Conservation (phyloP, 2,329 filamentous ascomycete species). For the Scedosporium boydii region DNA sequence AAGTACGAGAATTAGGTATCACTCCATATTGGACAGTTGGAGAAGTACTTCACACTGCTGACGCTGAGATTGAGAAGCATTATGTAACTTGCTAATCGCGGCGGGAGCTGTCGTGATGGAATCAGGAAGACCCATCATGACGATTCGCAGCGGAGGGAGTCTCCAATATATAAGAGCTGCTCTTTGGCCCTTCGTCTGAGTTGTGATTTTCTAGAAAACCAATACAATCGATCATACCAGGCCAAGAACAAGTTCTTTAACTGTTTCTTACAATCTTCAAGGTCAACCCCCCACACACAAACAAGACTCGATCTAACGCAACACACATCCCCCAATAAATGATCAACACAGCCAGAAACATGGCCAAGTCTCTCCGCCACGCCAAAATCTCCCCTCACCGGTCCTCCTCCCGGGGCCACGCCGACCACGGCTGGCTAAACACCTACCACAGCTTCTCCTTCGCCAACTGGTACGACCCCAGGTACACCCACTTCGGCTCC, state of each 20-base stretch:
- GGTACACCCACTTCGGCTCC: slow-evolving; percentile 60
- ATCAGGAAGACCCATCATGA: background rate
- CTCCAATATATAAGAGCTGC: background rate
- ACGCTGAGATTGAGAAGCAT: background rate
- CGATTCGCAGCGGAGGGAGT: background rate
- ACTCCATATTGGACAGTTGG: background rate
- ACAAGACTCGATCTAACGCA: background rate
- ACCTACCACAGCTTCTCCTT: slow-evolving; percentile 83
- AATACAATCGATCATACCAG: background rate
- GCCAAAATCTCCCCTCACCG: slow-evolving; percentile 67
- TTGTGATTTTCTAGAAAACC: background rate
- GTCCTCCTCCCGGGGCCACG: slow-evolving; percentile 63
- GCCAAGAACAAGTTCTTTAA: background rate
- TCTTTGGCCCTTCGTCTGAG: background rate
- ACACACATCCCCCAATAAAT: background rate
- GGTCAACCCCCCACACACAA: background rate
- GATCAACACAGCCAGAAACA: slow-evolving; percentile 18
- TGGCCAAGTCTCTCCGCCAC: slow-evolving; percentile 55
- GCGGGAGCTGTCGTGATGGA: background rate
- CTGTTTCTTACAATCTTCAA: too few species aligned
- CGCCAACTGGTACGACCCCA: slow-evolving; percentile 59
- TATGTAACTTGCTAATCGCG: background rate
- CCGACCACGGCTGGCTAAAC: slow-evolving; percentile 80
- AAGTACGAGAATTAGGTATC: too few species aligned
- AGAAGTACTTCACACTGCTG: background rate